Base-by-base conservation (phyloP, 345 rosid species). In the Salix suchowensis region DNA sequence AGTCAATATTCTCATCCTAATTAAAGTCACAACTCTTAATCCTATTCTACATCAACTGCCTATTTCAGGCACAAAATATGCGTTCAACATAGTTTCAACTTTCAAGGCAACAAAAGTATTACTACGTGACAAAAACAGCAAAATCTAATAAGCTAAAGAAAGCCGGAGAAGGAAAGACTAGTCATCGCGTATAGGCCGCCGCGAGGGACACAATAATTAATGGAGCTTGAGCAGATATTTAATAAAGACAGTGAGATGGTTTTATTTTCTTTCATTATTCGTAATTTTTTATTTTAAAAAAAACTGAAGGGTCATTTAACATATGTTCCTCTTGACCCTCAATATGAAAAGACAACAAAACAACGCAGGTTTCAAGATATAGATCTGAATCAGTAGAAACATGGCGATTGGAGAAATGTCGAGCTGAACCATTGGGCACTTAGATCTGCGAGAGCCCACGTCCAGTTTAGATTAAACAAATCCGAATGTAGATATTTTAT, bases 371-470 rank as follows among this genome's bases (percentile, higher is more conserved):
- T 14, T 30, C 68, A 78, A 81, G 74, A 79, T 74, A 79, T 76
- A 70, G 66, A 68, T n/a, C 24, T n/a, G 60, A 70, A 40, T 67
- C 55, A 60, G 73, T 75, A 46, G 82, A 77, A 77, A 67, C 39
- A 76, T 55, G 77, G 69, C 78, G 73, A 87, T 84, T 85, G 88
- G 79, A 72, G 75, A 78, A 82, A 70, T 19, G 61, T 61, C 65
- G 75, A 37, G 28, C 30, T 10, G 74, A 78, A 78, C 80, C 76
- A 89, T 86, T 89, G 87, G 90, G 67, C 84, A 74, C 81, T 77
- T 76, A 74, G 89, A 89, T 88, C 81, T 90, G 82, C 84, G 86
- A 68, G 85, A 88, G 86, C 88, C 89, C 86, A 88, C 93, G 79
- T 83, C 73, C 65, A 61, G 68, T 42, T 65, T 81, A 82, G 71